Conservation (phyloP, 768 basidiomycete genomes). For the Leucosporidium scottii region DNA sequence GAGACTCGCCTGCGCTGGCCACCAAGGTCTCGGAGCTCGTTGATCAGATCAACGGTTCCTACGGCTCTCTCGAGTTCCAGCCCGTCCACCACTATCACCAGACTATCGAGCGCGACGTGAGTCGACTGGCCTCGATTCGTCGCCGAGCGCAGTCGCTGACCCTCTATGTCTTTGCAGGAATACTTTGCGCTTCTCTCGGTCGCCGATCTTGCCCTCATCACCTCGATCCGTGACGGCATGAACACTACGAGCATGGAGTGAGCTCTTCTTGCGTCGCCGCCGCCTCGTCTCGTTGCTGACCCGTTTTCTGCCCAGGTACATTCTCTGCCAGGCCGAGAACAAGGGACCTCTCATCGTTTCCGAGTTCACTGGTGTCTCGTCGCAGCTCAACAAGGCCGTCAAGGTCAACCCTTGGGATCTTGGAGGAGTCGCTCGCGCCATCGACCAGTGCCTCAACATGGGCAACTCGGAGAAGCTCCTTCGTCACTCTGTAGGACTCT, state of each 20-base stretch:
- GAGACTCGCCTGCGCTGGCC: constrained; percentile 88
- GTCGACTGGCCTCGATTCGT: not conserved
- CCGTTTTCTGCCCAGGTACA: constrained; percentile 48
- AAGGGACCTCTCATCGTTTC: constrained; percentile 77
- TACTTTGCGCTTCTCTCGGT: constrained; percentile 91
- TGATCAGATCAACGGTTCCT: constrained; percentile 85
- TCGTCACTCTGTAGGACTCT: constrained; percentile 54
- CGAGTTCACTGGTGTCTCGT: constrained; percentile 96
- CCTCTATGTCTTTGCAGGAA: constrained; percentile 60
- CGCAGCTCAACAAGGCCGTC: constrained; percentile 79
- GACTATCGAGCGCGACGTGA: constrained; percentile 58
- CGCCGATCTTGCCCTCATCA: constrained; percentile 90
- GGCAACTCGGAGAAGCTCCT: constrained; percentile 61
- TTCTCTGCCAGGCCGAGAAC: constrained; percentile 85
- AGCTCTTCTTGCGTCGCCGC: too few relatives aligned
- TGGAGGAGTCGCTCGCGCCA: constrained; percentile 71
- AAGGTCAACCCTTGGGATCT: constrained; percentile 96
- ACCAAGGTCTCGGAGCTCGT: constrained; percentile 88
- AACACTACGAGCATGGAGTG: constrained; percentile 73
- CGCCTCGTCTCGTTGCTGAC: not conserved
- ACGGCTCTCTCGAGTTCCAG: constrained; percentile 86
- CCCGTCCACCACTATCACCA: constrained; percentile 99
- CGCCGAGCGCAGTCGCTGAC: not conserved
- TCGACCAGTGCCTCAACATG: constrained; percentile 83
- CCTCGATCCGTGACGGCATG: constrained; percentile 94